These are phyloP conservation scores for Sorghum bicolor DNA, from an alignment of 176 grass and related monocot genomes.

Conservation along the genomic window Sorghum_bicolor_NCBIv3 NC_012875.2:54838001-54838500, in stretches of 20 bases:
- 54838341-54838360: conserved; percentile 58
- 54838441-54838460: not conserved
- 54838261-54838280: conserved; percentile 66
- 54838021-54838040: conserved; percentile 33
- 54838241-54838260: conserved; percentile 95
- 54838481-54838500: not conserved
- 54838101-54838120: conserved; percentile 68
- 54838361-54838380: conserved; percentile 47
- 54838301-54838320: conserved; percentile 52
- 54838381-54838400: not conserved
- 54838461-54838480: not conserved
- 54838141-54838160: conserved; percentile 96
- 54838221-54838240: conserved; percentile 54
- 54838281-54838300: conserved; percentile 95
- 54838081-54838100: conserved; percentile 55
- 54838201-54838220: not conserved
- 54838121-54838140: conserved; percentile 66
- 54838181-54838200: not conserved
- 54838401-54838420: not conserved
- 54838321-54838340: conserved; percentile 55
- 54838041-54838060: conserved; percentile 20
- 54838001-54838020: conserved; percentile 35
- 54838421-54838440: not conserved
- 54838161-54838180: not conserved
- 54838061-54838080: not conserved